Percentiles rank a stretch among this genome's conserved stretches.
phyloP scores from a whole-genome alignment of 495 filamentous ascomycete genomes.

The Wilcoxina mikolae region DNA sequence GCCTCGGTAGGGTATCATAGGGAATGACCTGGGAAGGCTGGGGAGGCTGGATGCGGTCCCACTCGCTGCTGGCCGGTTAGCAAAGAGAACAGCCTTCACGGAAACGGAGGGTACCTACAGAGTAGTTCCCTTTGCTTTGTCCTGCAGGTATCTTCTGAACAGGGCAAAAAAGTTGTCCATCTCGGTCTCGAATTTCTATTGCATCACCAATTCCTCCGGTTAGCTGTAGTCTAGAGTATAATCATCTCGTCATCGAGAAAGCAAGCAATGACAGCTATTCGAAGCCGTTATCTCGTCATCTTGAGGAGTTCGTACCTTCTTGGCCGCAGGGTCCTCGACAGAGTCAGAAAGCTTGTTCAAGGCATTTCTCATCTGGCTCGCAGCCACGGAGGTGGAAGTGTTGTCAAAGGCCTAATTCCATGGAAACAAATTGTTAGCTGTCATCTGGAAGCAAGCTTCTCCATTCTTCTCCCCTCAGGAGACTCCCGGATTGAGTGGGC shows the following conservation, averaged over 20 bases:
- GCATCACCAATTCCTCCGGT: background rate
- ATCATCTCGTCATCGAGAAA: no score
- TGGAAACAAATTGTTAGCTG: slow-evolving; percentile 14
- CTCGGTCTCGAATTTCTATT: slow-evolving; percentile 77
- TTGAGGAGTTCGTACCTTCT: slow-evolving; percentile 46
- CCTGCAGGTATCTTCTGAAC: slow-evolving; percentile 93
- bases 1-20: slow-evolving; percentile 72
- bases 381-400: slow-evolving; percentile 93
- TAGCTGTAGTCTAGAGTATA: background rate
- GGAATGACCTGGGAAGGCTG: slow-evolving; percentile 82
- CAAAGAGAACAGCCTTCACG: no score
- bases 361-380: slow-evolving; percentile 96
- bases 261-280: background rate
- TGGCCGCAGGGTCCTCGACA: slow-evolving; percentile 64
- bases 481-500: background rate
- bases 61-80: slow-evolving; percentile 60
- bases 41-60: slow-evolving; percentile 89
- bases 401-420: slow-evolving; percentile 81
- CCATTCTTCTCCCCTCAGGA: background rate
- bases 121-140: slow-evolving; percentile 93
- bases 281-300: background rate
- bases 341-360: slow-evolving; percentile 84
- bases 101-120: slow-evolving; percentile 41
- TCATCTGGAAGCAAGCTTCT: background rate
- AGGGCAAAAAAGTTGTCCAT: slow-evolving; percentile 99